Conservation (phyloP, 306 rosid species). For the Prunus mume region DNA sequence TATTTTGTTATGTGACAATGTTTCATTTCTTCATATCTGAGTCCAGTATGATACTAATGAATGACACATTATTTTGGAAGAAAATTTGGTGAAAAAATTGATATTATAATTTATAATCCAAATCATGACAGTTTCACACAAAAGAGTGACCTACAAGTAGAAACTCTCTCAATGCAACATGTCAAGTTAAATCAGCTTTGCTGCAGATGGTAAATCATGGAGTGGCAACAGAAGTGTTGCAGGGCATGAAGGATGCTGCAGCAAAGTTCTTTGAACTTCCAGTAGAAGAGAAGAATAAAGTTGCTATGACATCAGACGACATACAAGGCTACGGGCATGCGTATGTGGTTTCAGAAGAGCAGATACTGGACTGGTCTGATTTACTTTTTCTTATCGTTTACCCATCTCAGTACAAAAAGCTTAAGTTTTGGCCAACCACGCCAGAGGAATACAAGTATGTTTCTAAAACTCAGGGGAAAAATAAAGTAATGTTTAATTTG, state of each 20-base stretch:
- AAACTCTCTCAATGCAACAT: too few species aligned
- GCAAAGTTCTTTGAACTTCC: conserved; percentile 22
- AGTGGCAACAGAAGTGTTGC: conserved; percentile 15
- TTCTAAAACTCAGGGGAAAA: neutral
- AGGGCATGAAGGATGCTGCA: conserved; percentile 11
- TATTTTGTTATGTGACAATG: neutral
- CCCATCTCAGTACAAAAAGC: conserved; percentile 23
- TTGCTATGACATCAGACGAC: conserved; percentile 23
- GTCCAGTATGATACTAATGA: neutral
- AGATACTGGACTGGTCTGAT: conserved; percentile 38
- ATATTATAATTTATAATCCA: neutral
- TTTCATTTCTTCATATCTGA: neutral
- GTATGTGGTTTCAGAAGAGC: conserved; percentile 24
- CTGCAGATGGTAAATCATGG: conserved; percentile 29
- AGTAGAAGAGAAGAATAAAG: conserved; percentile 28
- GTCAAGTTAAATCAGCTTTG: neutral
- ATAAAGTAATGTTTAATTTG: neutral
- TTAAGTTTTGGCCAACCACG: conserved; percentile 30
- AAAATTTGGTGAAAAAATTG: neutral
- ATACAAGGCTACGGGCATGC: conserved; percentile 29
- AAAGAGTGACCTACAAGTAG: too few species aligned
- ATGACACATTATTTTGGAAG: too few species aligned
- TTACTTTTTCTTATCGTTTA: neutral
- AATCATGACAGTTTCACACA: neutral
- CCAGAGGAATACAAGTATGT: conserved; percentile 26